phyloP scores from a whole-genome alignment of 2,329 filamentous ascomycete species.

The Dissoconium aciculare region DNA sequence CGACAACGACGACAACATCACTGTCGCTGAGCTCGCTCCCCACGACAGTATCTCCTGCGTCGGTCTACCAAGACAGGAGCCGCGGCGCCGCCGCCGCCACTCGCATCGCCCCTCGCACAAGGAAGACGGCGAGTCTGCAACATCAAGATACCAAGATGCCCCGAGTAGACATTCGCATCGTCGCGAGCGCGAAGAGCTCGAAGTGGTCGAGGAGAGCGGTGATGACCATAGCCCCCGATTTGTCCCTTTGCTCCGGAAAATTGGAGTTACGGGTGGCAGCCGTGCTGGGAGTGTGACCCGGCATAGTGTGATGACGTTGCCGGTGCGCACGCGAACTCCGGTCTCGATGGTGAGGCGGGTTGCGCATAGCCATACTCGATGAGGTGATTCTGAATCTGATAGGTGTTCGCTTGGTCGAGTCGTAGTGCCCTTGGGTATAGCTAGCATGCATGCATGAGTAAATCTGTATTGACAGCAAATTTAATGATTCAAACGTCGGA shows the following conservation, averaged over 20 bases:
- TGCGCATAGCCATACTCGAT: constrained; percentile 1
- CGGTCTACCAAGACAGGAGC: constrained; percentile 6
- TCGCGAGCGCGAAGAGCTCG: too few species aligned
- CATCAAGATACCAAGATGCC: too few species aligned
- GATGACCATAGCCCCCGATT: too few species aligned
- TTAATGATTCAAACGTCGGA: too few species aligned
- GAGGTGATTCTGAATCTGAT: neutral
- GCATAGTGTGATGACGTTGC: constrained; percentile 1
- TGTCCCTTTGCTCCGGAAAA: too few species aligned
- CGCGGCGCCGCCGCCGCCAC: neutral
- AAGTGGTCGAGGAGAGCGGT: too few species aligned
- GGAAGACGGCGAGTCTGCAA: too few species aligned
- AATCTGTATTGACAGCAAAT: too few species aligned
- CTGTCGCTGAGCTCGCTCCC: constrained; percentile 22
- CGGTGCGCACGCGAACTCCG: neutral
- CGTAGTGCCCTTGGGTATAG: too few species aligned
- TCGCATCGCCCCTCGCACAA: neutral
- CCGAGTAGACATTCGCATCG: too few species aligned
- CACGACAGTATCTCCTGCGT: constrained; percentile 35
- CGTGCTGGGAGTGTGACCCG: neutral
- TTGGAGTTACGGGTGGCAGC: too few species aligned
- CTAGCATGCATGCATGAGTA: too few species aligned
- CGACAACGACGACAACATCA: constrained; percentile 1
- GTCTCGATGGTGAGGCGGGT: neutral
- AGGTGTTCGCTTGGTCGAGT: neutral